Conservation (phyloP, 2,329 filamentous ascomycete genomes). For the Pezicula neosporulosa region DNA sequence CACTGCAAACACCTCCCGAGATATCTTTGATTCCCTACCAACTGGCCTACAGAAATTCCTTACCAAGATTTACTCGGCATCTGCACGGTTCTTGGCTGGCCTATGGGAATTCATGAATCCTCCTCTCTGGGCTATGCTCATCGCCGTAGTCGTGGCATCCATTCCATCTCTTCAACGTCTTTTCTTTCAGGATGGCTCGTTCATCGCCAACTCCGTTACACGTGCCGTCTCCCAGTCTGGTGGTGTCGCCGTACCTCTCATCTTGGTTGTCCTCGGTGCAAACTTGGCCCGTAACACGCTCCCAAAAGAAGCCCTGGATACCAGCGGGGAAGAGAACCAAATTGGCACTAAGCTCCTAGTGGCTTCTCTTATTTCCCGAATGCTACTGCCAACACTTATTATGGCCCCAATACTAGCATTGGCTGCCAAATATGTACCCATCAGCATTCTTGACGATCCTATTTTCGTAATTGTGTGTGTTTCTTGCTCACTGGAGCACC, state of each 20-base stretch:
- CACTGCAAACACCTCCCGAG: slow-evolving; percentile 16
- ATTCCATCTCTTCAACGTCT: slow-evolving; percentile 76
- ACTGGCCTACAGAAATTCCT: slow-evolving; percentile 46
- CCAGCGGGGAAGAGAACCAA: slow-evolving; percentile 66
- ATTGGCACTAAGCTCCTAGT: slow-evolving; percentile 76
- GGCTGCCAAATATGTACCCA: slow-evolving; percentile 82
- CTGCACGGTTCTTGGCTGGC: slow-evolving; percentile 56
- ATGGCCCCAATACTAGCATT: slow-evolving; percentile 90
- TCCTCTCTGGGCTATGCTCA: slow-evolving; percentile 93
- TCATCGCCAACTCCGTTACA: slow-evolving; percentile 90
- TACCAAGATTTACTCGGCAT: slow-evolving; percentile 34
- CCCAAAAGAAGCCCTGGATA: slow-evolving; percentile 54
- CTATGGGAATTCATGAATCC: slow-evolving; percentile 97
- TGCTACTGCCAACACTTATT: slow-evolving; percentile 86
- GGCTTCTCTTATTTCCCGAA: slow-evolving; percentile 81
- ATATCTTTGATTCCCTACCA: slow-evolving; percentile 46
- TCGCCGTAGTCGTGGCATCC: slow-evolving; percentile 86
- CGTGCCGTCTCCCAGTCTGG: slow-evolving; percentile 82
- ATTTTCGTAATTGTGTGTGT: slow-evolving; percentile 97
- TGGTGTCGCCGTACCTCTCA: slow-evolving; percentile 89
- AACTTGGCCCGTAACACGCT: slow-evolving; percentile 92
- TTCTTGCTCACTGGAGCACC: slow-evolving; percentile 94
- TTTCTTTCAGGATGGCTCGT: slow-evolving; percentile 87
- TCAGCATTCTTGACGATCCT: slow-evolving; percentile 94
- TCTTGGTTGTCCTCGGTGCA: slow-evolving; percentile 90